A percentile compares a stretch with the other conserved stretches of the same genome.
These are phyloP conservation scores for Verbascum thapsus DNA, from an alignment of 257 asterid genomes.

Conservation along the genomic window DNA sequence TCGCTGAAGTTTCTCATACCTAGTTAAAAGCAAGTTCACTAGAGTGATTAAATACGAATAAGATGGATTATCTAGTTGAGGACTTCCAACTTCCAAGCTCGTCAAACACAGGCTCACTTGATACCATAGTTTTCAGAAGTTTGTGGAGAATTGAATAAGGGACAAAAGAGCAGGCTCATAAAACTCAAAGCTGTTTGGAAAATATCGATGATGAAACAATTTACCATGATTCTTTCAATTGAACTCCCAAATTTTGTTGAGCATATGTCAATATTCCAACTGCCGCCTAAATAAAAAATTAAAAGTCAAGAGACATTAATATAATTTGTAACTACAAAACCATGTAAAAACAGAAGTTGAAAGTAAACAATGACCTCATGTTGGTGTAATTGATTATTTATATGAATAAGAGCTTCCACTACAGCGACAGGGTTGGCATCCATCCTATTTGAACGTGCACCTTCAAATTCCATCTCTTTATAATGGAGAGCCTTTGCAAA, in stretches of 20 bases:
- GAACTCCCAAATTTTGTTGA: slow-evolving; percentile 89
- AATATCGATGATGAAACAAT: slow-evolving; percentile 21
- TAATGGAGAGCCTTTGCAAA: slow-evolving; percentile 98
- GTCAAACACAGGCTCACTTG: slow-evolving; percentile 8
- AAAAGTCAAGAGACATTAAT: slow-evolving; percentile 23
- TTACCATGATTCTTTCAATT: slow-evolving; percentile 97
- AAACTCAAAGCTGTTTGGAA: slow-evolving; percentile 21
- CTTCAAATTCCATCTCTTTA: slow-evolving; percentile 98
- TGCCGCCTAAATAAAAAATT: slow-evolving; percentile 72
- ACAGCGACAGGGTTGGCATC: slow-evolving; percentile 95
- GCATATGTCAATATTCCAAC: slow-evolving; percentile 97
- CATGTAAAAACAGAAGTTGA: slow-evolving; percentile 19
- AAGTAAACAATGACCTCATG: slow-evolving; percentile 68
- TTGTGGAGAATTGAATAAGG: background rate
- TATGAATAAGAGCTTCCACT: slow-evolving; percentile 97
- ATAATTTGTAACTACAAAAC: slow-evolving; percentile 15
- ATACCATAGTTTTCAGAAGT: slow-evolving; percentile 18
- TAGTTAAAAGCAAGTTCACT: slow-evolving; percentile 37
- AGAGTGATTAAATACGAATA: slow-evolving; percentile 19
- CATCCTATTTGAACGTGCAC: slow-evolving; percentile 81
- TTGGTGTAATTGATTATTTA: slow-evolving; percentile 96
- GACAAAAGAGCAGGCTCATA: slow-evolving; percentile 16
- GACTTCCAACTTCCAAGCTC: slow-evolving; percentile 17
- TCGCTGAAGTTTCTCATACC: slow-evolving; percentile 98
- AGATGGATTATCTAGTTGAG: slow-evolving; percentile 1